Base-by-base conservation (phyloP, 1,139 yeast species). In the Nadsonia commutata region DNA sequence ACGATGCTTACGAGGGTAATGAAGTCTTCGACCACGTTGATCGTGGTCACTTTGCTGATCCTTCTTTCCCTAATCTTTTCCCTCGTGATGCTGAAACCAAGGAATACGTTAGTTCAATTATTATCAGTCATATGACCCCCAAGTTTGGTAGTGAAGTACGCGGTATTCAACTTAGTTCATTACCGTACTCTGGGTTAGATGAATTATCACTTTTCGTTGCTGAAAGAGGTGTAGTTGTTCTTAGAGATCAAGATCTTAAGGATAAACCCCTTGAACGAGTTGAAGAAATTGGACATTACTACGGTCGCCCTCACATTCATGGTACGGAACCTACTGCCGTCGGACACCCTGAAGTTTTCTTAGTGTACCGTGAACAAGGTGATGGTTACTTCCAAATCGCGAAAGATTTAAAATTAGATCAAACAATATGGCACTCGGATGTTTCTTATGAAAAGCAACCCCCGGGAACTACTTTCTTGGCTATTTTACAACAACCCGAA, bases 241-340 rank as follows among this genome's bases (percentile, higher is more conserved):
- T 79, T 60, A 68, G 83, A 54, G 71, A 75, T 47, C 85, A 79
- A 58, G 84, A 80, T 53, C 69, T 80, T 49, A 71, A 72, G 42
- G 64, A 66, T 20, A 60, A 71, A 45, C 79, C 81, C 2, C 75
- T 80, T 13, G 51, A 57, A 27, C 60, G 64, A 51, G 67, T 71
- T 19, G 66, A 66, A 31, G 63, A 72, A 27, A 74, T 63, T 56
- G 78, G 75, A 18, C 57, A 56, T 37, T 67, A 76, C 53, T 76
- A 65, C 55, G 81, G 81, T n/a, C 71, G 75, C 22, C 65, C 72
- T 43, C 83, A 77, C 57, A 66, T 76, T 46, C 83, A 77, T 52
- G 79, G 79, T 39, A 74, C 80, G 2, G 71, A 80, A 18, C 85
- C 86, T 16, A 74, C 83, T 3, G 85, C 86, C 22, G 61, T 63